Base-by-base conservation (phyloP, 768 basidiomycete genomes). In the Lactarius psammicola region DNA sequence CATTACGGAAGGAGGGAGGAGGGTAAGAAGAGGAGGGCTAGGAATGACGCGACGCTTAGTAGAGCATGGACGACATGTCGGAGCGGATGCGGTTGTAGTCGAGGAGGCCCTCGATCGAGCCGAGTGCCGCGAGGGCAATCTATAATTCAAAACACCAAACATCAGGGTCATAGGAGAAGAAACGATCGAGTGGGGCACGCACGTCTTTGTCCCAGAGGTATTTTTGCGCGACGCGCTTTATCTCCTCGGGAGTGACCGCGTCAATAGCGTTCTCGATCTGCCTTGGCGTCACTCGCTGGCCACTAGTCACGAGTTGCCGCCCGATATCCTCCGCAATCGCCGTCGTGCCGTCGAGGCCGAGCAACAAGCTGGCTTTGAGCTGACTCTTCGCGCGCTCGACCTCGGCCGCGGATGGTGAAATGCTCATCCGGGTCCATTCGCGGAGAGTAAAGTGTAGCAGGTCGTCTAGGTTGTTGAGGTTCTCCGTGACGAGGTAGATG, bases 361-460 rank as follows among this genome's bases (percentile, higher is more conserved):
- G 85, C 51, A 99, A 81, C 70, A 98, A 80, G 63, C 88, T 90
- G 60, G 96, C 95, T 83, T 98, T 99, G 71, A 98, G 87, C 80
- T 98, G 97, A 74, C 91, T 94, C 85, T 99, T 99, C 59, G 96
- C 95, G 56, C 97, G 87, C 84, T 98, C 95, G 68, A 98, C 94
- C 38, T 84, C 81, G 3, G 2, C 69, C 23, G 1, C 6, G 6
- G 89, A 88, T 7, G 95, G 95, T 15, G 86, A 84, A 66, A 92
- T 87, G 69, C 90, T 90, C 94, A 98, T 95, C 68, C 96, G 84
- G 20, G 92, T 88, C 95, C 95, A 98, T 80, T 97, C 95, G 77
- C 85, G 88, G 67, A 99, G 81, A 20, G 95, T 96, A 78, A 95
- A 96, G 80, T 99, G 96, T 58, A 86, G 76, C 67, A 98, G 80